Base-by-base conservation (phyloP, 257 asterid genomes). In the Parsonsia alboflavescens region DNA sequence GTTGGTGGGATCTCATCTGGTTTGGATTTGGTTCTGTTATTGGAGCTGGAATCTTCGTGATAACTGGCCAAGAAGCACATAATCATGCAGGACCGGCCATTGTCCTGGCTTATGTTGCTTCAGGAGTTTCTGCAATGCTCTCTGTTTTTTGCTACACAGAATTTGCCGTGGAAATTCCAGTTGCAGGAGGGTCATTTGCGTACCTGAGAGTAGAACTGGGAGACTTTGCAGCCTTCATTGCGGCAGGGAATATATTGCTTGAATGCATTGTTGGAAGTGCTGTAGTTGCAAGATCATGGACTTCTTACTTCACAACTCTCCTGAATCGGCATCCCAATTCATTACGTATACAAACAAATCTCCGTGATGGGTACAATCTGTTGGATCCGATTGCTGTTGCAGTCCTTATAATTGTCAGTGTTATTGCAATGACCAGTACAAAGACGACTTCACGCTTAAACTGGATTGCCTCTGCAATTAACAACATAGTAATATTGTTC, bases 171-270 rank as follows among this genome's bases (percentile, higher is more conserved):
- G 84, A 82, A 54, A 69, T 82, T 22, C 86, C 86, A 3, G 86
- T 82, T 0, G 86, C 86, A 54, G 86, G 85, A 61, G 85, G 85
- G 7, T 79, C 85, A 10, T 82, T 82, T 70, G 83, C 85, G 12
- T 82, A 82, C 70, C 75, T 82, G 53, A 79, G 83, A 54, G 83
- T 82, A 22, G 83, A 82, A 30, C 76, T 82, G 1, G 86, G 86
- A 24, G 83, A 82, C 57, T 79, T 82, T 33, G 72, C 79, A 2
- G 81, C 85, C 58, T 82, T 75, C 50, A 73, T 82, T 8, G 83
- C 85, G 26, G 83, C 83, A 33, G 86, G 81, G 75, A 82, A 82
- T 66, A 82, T 82, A 50, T 73, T 82, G 50, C 81, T 82, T 19
- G 86, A 82, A 66, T 72, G 76, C 45, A 13, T 73, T 64, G 74